Percentiles rank a stretch among this genome's conserved stretches.
Conservation (phyloP, 805 yeast species). For the Priceomyces carsonii region DNA sequence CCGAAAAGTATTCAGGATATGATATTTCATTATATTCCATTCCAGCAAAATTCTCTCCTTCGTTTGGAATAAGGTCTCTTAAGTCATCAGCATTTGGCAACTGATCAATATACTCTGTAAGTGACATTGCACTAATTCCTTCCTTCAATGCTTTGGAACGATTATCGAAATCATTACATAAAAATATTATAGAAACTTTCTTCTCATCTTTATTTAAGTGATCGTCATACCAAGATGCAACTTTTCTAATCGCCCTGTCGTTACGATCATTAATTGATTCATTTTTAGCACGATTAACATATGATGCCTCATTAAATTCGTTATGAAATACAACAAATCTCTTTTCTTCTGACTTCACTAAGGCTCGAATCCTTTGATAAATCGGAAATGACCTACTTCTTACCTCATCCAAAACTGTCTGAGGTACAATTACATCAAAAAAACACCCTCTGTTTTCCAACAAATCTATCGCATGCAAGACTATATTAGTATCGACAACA, state of each 20-base stretch:
- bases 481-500: conserved; percentile 85
- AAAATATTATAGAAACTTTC: conserved; percentile 50
- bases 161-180: conserved; percentile 80
- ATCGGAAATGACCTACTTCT: conserved; percentile 84
- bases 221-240: conserved; percentile 66
- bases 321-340: conserved; percentile 91
- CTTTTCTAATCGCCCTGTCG: conserved; percentile 83
- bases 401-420: conserved; percentile 92
- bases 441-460: conserved; percentile 76
- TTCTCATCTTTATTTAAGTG: conserved; percentile 52
- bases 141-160: conserved; percentile 54
- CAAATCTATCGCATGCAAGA: conserved; percentile 84
- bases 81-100: conserved; percentile 75
- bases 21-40: conserved; percentile 48
- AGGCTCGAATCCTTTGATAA: conserved; percentile 76
- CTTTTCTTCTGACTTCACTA: conserved; percentile 75
- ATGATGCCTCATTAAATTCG: conserved; percentile 79
- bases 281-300: conserved; percentile 55
- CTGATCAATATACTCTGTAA: conserved; percentile 68
- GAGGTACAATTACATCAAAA: conserved; percentile 91
- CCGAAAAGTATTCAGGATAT: conserved; percentile 77
- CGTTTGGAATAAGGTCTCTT: conserved; percentile 73
- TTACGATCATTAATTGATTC: conserved; percentile 88
- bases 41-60: conserved; percentile 38
- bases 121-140: conserved; percentile 54